phyloP scores from a whole-genome alignment of 306 rosid species.

The Cucurbita argyrosperma region DNA sequence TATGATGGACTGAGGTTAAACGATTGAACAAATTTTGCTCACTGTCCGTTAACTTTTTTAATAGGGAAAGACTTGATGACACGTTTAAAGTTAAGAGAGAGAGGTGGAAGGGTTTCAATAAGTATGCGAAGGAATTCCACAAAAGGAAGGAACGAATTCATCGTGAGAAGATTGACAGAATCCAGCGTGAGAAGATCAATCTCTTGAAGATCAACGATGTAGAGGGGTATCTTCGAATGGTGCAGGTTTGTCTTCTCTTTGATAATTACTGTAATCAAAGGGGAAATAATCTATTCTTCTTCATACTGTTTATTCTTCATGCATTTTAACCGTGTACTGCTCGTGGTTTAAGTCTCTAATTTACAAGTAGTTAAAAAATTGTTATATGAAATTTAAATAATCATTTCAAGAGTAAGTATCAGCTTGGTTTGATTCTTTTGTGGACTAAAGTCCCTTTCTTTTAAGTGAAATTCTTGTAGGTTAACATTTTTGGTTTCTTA shows the following conservation, averaged over 20 bases:
- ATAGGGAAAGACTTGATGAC: slow-evolving; percentile 90
- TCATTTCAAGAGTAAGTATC: neutral
- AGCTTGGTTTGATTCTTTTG: neutral
- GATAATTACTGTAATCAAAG: neutral
- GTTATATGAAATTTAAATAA: neutral
- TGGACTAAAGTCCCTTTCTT: neutral
- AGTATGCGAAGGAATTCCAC: slow-evolving; percentile 84
- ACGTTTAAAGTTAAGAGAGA: slow-evolving; percentile 79
- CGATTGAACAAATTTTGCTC: neutral
- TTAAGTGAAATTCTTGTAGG: neutral
- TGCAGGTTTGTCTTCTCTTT: slow-evolving; percentile 51
- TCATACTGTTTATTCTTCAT: neutral
- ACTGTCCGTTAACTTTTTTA: slow-evolving; percentile 19
- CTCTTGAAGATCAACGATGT: slow-evolving; percentile 92
- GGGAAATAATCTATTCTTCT: neutral
- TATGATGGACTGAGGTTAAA: neutral
- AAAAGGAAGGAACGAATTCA: slow-evolving; percentile 92
- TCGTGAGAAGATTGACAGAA: slow-evolving; percentile 96
- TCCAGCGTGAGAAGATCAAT: slow-evolving; percentile 98
- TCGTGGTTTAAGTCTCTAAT: neutral
- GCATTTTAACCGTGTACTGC: neutral
- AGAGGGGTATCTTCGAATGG: slow-evolving; percentile 98
- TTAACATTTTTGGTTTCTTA: neutral
- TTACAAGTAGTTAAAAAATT: neutral
- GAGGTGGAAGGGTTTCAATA: slow-evolving; percentile 86